A percentile compares a stretch with the other conserved stretches of the same genome.
Evolutionary conservation across 192 early-diverging fungal genomes (phyloP).

Genomic region (Allomyces macrogynus): DNA sequence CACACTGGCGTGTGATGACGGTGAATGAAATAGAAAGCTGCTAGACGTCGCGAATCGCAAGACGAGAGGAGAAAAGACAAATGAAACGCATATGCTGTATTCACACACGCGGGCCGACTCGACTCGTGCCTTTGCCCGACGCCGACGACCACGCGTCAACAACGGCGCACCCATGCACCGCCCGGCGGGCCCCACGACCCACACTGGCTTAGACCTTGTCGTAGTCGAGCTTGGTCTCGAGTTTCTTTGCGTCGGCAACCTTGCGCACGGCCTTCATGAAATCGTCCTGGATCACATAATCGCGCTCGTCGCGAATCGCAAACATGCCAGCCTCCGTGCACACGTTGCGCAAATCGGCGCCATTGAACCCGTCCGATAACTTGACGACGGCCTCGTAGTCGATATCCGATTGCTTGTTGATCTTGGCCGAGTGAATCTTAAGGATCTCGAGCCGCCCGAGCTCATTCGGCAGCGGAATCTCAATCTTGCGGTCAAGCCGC

Average conservation of each 20-base stretch:
- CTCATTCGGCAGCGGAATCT: slow-evolving; percentile 97
- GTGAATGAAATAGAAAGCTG: too few relatives aligned
- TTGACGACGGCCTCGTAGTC: slow-evolving; percentile 98
- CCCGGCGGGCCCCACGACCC: too few relatives aligned
- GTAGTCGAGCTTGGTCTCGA: slow-evolving; percentile 75
- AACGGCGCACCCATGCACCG: too few relatives aligned
- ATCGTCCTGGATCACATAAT: slow-evolving; percentile 94
- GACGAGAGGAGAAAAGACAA: too few relatives aligned
- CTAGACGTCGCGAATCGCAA: too few relatives aligned
- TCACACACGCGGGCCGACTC: too few relatives aligned
- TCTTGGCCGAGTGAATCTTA: slow-evolving; percentile 83
- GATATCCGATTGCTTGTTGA: slow-evolving; percentile 93
- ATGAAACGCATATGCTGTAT: too few relatives aligned
- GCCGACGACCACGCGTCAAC: too few relatives aligned
- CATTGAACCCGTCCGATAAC: slow-evolving; percentile 94
- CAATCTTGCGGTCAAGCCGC: slow-evolving; percentile 91
- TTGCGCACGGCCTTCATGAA: slow-evolving; percentile 99
- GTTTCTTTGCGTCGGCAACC: slow-evolving; percentile 90
- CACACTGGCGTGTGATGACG: too few relatives aligned
- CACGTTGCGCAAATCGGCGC: slow-evolving; percentile 95
- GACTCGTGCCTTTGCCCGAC: too few relatives aligned
- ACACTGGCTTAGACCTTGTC: slow-evolving; percentile 44
- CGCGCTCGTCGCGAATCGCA: slow-evolving; percentile 96
- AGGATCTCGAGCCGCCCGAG: slow-evolving; percentile 89
- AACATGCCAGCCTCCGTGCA: slow-evolving; percentile 99